These are phyloP conservation scores for Haematococcus lacustris DNA, from an alignment of 139 green algal genomes.

Conservation along the genomic window DNA sequence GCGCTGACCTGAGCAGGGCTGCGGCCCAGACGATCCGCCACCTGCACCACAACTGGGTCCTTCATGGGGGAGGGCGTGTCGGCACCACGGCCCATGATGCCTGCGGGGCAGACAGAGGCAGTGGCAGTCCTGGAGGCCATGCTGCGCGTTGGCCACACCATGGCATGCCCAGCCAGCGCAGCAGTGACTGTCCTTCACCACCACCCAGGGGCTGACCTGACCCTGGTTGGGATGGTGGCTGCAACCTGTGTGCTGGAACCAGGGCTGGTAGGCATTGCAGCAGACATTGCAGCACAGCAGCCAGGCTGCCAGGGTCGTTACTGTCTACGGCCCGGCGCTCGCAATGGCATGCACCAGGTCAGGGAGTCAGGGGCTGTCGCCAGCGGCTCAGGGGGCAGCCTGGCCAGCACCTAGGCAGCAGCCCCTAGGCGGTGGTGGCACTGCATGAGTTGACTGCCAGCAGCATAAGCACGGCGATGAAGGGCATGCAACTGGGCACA, in stretches of 20 bases:
- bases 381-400: too few species aligned
- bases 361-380: too few species aligned
- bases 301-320: too few species aligned
- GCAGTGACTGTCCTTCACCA: background rate
- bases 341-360: too few species aligned
- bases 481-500: too few species aligned
- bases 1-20: background rate
- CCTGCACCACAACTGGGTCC: background rate
- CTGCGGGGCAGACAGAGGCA: too few species aligned
- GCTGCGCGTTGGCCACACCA: background rate
- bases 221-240: background rate
- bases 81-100: background rate
- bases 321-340: too few species aligned
- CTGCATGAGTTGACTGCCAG: too few species aligned
- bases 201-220: background rate
- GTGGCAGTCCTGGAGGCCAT: background rate
- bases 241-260: background rate
- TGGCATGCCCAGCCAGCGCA: background rate
- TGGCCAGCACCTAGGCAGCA: too few species aligned
- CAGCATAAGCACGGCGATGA: too few species aligned
- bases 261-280: background rate
- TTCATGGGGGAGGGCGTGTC: background rate
- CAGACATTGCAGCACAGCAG: too few species aligned
- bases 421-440: too few species aligned
- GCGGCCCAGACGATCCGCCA: background rate